Percentiles rank a stretch among this genome's conserved stretches.
These are phyloP conservation scores for Phylloporus arenicola DNA, from an alignment of 768 basidiomycete species.

Conservation along the genomic window DNA sequence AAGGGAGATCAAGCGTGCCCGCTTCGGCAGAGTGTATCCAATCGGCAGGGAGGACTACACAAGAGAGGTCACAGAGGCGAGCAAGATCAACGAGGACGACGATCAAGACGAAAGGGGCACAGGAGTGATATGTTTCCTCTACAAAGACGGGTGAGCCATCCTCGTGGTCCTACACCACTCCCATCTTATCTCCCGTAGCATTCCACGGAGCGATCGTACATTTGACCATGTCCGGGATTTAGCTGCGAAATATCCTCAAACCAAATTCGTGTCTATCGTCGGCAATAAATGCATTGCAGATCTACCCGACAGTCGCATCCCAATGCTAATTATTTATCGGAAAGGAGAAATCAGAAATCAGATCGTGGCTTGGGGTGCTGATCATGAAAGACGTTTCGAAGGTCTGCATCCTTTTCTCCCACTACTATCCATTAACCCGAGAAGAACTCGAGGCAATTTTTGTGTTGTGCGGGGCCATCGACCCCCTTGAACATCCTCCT, in stretches of 20 bases:
- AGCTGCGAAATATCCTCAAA: constrained; percentile 79
- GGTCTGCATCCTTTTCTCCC: constrained; percentile 43
- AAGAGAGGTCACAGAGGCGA: constrained; percentile 91
- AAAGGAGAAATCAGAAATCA: constrained; percentile 89
- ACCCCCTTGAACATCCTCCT: constrained; percentile 46
- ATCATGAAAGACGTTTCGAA: constrained; percentile 67
- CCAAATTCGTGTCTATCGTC: constrained; percentile 94
- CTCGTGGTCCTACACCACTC: not conserved
- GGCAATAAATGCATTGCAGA: constrained; percentile 96
- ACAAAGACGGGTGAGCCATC: constrained; percentile 82
- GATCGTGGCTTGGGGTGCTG: constrained; percentile 78
- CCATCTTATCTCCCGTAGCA: constrained; percentile 37
- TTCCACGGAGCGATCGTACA: constrained; percentile 76
- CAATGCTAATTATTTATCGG: constrained; percentile 89
- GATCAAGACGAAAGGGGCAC: constrained; percentile 71
- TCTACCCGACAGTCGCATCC: constrained; percentile 84
- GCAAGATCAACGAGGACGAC: constrained; percentile 59
- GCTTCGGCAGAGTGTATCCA: constrained; percentile 82
- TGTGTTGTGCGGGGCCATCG: constrained; percentile 59
- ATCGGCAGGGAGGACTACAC: constrained; percentile 94
- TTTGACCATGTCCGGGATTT: constrained; percentile 63
- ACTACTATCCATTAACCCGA: not conserved
- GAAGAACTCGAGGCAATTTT: constrained; percentile 70
- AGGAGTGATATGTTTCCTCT: constrained; percentile 90
- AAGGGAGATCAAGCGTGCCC: constrained; percentile 50